Evolutionary conservation across 164 flowering plant species (phyloP).

Genomic region (Nymphaea thermarum): DNA sequence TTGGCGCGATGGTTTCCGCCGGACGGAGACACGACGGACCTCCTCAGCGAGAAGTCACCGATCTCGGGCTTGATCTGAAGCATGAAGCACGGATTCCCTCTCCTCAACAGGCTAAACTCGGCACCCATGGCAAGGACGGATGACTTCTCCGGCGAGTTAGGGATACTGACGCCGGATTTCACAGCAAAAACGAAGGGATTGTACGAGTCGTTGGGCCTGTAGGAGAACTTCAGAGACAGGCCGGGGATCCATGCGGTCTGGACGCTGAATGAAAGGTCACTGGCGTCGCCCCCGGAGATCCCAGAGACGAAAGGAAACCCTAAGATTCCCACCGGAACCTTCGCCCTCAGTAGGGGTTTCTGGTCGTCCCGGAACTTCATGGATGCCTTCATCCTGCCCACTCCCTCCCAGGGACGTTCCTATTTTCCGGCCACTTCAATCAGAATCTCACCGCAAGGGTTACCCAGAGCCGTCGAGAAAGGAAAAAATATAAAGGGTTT

Average conservation of each 20-base stretch:
- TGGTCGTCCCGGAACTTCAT: conserved; percentile 36
- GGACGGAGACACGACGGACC: conserved; percentile 15
- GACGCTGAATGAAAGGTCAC: conserved; percentile 47
- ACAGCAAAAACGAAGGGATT: conserved; percentile 33
- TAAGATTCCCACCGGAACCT: conserved; percentile 40
- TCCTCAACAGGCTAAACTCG: conserved; percentile 26
- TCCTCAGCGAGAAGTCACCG: conserved; percentile 43
- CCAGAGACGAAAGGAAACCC: conserved; percentile 44
- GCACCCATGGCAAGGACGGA: conserved; percentile 54
- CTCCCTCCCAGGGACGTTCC: too few species aligned
- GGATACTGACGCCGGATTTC: conserved; percentile 55
- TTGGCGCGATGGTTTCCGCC: background rate
- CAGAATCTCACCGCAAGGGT: too few species aligned
- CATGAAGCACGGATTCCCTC: conserved; percentile 25
- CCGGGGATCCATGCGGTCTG: conserved; percentile 25
- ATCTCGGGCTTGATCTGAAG: conserved; percentile 31
- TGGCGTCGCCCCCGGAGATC: conserved; percentile 30
- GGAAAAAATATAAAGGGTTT: too few species aligned
- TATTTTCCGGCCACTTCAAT: too few species aligned
- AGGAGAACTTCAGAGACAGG: conserved; percentile 31
- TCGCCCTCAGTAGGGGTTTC: conserved; percentile 37
- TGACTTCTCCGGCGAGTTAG: conserved; percentile 55
- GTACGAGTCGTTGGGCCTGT: conserved; percentile 19
- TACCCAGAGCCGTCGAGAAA: too few species aligned
- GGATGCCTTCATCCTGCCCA: conserved; percentile 47